phyloP scores from a whole-genome alignment of 305 asterid species.

The Fraxinus baroniana region DNA sequence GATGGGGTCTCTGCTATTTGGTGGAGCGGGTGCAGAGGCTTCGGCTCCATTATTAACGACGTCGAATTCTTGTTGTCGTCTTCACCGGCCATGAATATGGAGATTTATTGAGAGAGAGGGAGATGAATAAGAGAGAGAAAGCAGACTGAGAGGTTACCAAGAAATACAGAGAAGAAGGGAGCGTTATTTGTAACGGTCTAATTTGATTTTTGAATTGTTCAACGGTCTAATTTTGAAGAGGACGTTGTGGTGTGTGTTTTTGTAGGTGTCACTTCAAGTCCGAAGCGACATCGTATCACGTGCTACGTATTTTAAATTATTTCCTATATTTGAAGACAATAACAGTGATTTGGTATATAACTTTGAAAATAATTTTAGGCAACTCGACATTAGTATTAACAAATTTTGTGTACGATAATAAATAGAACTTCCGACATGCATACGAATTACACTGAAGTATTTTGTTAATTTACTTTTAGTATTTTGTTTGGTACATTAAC shows the following conservation, averaged over 20 bases:
- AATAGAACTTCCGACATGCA: too few species aligned
- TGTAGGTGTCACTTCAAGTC: background rate
- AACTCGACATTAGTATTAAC: background rate
- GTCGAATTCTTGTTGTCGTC: background rate
- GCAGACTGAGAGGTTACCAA: background rate
- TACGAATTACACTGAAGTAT: too few species aligned
- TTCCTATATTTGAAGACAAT: background rate
- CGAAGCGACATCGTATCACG: background rate
- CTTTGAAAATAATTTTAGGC: background rate
- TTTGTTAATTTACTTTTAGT: too few species aligned
- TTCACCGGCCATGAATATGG: constrained; percentile 37
- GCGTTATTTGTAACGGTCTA: constrained; percentile 39
- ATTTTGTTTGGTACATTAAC: too few species aligned
- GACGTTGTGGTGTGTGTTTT: background rate
- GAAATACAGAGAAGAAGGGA: constrained; percentile 15
- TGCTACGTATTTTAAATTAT: background rate
- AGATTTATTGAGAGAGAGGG: background rate
- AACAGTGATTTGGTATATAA: background rate
- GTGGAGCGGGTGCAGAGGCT: constrained; percentile 66
- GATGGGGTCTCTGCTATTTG: constrained; percentile 72
- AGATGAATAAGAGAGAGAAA: constrained; percentile 1
- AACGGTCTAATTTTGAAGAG: constrained; percentile 39
- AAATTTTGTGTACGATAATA: too few species aligned
- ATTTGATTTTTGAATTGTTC: constrained; percentile 14
- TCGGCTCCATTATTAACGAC: constrained; percentile 52